A percentile compares a stretch with the other conserved stretches of the same genome.
Conservation (phyloP, 129 eudicot species). For the Apium graveolens region DNA sequence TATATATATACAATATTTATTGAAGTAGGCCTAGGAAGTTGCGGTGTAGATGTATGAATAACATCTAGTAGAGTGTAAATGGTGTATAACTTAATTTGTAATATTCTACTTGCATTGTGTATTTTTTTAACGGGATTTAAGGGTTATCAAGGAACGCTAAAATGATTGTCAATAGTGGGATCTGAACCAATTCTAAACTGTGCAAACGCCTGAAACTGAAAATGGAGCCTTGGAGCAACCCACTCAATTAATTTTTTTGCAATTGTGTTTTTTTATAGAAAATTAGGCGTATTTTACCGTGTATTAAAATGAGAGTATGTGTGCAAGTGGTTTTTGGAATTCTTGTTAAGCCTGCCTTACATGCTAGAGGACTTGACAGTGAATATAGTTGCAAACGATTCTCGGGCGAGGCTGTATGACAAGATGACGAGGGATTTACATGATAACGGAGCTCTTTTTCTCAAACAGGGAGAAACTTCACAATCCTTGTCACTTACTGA, state of each 20-base stretch:
- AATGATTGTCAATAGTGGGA: neutral
- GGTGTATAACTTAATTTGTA: neutral
- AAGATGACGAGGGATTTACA: constrained; percentile 75
- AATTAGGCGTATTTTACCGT: neutral
- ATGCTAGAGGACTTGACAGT: constrained; percentile 9
- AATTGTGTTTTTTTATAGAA: neutral
- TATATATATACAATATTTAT: neutral
- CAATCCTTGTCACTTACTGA: constrained; percentile 80
- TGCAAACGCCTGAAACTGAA: neutral
- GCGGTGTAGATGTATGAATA: no score
- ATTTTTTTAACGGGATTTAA: neutral
- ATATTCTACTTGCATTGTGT: neutral
- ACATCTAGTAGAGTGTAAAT: neutral
- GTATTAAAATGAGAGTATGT: neutral
- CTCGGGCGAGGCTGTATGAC: constrained; percentile 54
- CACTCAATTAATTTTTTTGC: neutral
- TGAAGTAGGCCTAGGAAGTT: no score
- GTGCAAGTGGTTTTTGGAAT: neutral
- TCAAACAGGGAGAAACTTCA: constrained; percentile 78
- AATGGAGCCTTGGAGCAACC: neutral
- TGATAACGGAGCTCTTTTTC: constrained; percentile 81
- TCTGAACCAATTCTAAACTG: no score
- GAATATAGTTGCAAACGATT: constrained; percentile 25
- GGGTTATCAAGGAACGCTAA: neutral
- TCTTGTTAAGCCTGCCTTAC: neutral